These are phyloP conservation scores for Curvularia verruculosa DNA, from an alignment of 2,329 filamentous ascomycete species.

Conservation along the genomic window DNA sequence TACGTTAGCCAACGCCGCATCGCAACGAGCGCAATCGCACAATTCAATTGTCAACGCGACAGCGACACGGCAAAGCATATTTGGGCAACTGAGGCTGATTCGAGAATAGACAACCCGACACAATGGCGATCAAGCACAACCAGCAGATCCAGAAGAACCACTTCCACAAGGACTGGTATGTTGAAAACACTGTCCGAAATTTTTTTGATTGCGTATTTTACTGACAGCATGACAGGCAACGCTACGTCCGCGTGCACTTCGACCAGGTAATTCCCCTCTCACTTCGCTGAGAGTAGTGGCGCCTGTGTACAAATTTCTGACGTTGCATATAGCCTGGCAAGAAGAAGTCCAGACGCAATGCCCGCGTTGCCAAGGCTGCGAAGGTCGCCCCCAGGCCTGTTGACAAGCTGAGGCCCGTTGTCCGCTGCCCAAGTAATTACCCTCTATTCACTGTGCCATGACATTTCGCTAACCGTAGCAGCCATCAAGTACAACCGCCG, in stretches of 20 bases:
- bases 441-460: not conserved
- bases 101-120: slow-evolving; percentile 34
- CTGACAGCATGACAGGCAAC: slow-evolving; percentile 69
- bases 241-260: slow-evolving; percentile 98
- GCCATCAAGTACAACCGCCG: slow-evolving; percentile 78
- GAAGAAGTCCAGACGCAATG: slow-evolving; percentile 90
- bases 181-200: slow-evolving; percentile 1
- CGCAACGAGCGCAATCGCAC: slow-evolving; percentile 19
- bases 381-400: slow-evolving; percentile 94
- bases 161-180: slow-evolving; percentile 66
- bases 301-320: slow-evolving; percentile 53
- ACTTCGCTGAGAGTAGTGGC: slow-evolving; percentile 58
- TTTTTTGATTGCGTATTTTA: slow-evolving; percentile 14
- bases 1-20: slow-evolving; percentile 23
- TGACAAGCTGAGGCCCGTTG: slow-evolving; percentile 94
- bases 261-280: slow-evolving; percentile 85
- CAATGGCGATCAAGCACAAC: slow-evolving; percentile 97
- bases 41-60: not conserved
- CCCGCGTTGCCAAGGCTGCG: slow-evolving; percentile 92
- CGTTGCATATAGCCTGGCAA: slow-evolving; percentile 75
- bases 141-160: slow-evolving; percentile 96
- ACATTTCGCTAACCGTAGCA: not conserved
- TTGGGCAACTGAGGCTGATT: slow-evolving; percentile 7
- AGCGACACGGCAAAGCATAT: not conserved
- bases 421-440: slow-evolving; percentile 75